Percentiles rank a stretch among this genome's conserved stretches.
Evolutionary conservation across 306 rosid genomes (phyloP).

Genomic region (Vigna hirtella): DNA sequence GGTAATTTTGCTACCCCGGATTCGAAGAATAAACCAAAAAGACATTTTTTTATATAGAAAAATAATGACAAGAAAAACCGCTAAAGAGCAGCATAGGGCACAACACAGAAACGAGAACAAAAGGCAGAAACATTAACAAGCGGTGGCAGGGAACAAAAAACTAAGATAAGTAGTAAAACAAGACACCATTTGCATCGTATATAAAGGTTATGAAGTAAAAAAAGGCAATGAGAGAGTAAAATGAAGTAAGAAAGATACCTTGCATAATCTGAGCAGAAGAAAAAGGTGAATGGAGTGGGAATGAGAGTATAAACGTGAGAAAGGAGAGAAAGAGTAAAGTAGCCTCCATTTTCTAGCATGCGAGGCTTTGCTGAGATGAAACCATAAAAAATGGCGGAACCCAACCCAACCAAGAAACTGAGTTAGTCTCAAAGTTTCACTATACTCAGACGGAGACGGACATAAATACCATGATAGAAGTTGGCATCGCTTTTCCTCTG

Average conservation of each 20-base stretch:
- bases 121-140: not conserved
- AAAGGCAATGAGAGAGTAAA: not conserved
- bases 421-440: not conserved
- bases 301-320: not conserved
- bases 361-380: not conserved
- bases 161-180: not conserved
- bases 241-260: conserved; percentile 33
- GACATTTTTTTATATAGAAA: not conserved
- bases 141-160: conserved; percentile 3
- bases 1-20: conserved; percentile 6
- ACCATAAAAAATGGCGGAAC: conserved; percentile 20
- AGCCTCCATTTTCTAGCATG: conserved; percentile 20
- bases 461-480: not conserved
- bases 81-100: conserved; percentile 1
- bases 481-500: not conserved
- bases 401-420: not conserved
- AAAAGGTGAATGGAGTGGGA: conserved; percentile 15
- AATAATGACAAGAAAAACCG: not conserved
- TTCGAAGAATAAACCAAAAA: not conserved
- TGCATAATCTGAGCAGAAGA: conserved; percentile 50
- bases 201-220: not conserved
- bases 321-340: not conserved
- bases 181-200: not conserved
- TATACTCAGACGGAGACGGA: not conserved
- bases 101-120: not conserved